Percentiles rank a stretch among this genome's conserved stretches.
Evolutionary conservation across 2,329 filamentous ascomycete species (phyloP).

Genomic region (Alternaria sp.): DNA sequence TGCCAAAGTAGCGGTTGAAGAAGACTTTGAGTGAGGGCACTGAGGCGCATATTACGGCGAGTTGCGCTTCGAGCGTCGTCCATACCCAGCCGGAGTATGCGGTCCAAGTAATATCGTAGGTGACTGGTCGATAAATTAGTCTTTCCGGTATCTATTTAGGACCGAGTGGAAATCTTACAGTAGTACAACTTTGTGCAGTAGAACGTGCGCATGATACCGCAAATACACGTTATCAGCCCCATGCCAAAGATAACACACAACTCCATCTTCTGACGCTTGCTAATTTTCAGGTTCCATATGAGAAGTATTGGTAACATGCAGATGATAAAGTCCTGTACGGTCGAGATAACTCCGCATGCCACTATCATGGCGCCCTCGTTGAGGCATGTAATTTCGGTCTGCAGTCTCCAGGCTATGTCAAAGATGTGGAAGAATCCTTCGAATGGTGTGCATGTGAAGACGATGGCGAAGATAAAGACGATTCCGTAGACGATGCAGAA

Average conservation of each 20-base stretch:
- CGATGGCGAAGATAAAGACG: slow-evolving; percentile 48
- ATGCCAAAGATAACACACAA: slow-evolving; percentile 57
- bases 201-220: slow-evolving; percentile 51
- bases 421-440: slow-evolving; percentile 55
- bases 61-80: slow-evolving; percentile 54
- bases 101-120: slow-evolving; percentile 54
- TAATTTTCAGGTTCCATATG: slow-evolving; percentile 56
- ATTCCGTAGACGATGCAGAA: slow-evolving; percentile 53
- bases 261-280: slow-evolving; percentile 55
- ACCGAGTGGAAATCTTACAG: slow-evolving; percentile 20
- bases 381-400: slow-evolving; percentile 47
- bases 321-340: slow-evolving; percentile 53
- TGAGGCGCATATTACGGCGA: slow-evolving; percentile 55
- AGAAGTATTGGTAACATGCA: slow-evolving; percentile 56
- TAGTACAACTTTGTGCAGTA: slow-evolving; percentile 48
- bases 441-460: slow-evolving; percentile 52
- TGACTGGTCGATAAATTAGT: slow-evolving; percentile 23
- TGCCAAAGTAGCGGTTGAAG: slow-evolving; percentile 53
- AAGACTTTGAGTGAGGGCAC: slow-evolving; percentile 56
- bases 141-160: neutral
- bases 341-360: slow-evolving; percentile 51
- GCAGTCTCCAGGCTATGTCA: slow-evolving; percentile 43
- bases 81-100: slow-evolving; percentile 53
- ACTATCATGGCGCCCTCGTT: slow-evolving; percentile 53
- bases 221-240: slow-evolving; percentile 53